Base-by-base conservation (phyloP, 2,329 filamentous ascomycete species). In the Diaporthe caulivora region DNA sequence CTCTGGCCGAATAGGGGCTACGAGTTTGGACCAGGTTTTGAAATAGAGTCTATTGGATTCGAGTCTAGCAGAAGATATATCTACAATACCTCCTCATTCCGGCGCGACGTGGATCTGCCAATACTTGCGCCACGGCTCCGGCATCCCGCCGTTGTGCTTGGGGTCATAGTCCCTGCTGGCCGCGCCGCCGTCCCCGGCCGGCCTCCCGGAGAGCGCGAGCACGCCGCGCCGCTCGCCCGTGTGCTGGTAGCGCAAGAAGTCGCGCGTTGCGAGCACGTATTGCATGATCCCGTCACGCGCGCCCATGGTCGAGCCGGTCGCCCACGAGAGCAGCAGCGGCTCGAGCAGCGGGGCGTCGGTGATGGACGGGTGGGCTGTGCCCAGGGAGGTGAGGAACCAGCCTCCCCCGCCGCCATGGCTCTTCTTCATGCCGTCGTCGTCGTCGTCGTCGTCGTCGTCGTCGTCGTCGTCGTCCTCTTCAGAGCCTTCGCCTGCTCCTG, bases 271-370 rank as follows among this genome's bases (percentile, higher is more conserved):
- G 57, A 88, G 84, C 37, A 92, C 89, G 76, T 93, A 93, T 80
- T 92, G 87, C 40, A 83, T 79, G 54, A 93, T 79, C 0, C 89
- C 91, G 72, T 89, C 85, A 55, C 83, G 84, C 1, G 87, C 87
- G 70, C 90, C 83, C n/a, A 92, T 86, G 1, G 84, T 87, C 0
- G 91, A 88, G 0, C 90, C 90, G 0, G 91, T 92, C 0, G 89
- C 89, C 83, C 89, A 88, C 72, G 88, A 86, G 57, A 93, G 83
- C 37, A 93, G 82, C 67, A 87, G 81, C 0, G 91, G 91, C 74
- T 92, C 87, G 10, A 93, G 86, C 3, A 93, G 83, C 0, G 91
- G 91, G 21, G 91, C 92, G 77, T 93, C 92, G 0, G 92, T 92
- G 26, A 92, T 89, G 13, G 87, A 90, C 0, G 92, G 90, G 77